Evolutionary conservation across 2,329 filamentous ascomycete genomes (phyloP).

Genomic region (Cladorrhinum sp.): DNA sequence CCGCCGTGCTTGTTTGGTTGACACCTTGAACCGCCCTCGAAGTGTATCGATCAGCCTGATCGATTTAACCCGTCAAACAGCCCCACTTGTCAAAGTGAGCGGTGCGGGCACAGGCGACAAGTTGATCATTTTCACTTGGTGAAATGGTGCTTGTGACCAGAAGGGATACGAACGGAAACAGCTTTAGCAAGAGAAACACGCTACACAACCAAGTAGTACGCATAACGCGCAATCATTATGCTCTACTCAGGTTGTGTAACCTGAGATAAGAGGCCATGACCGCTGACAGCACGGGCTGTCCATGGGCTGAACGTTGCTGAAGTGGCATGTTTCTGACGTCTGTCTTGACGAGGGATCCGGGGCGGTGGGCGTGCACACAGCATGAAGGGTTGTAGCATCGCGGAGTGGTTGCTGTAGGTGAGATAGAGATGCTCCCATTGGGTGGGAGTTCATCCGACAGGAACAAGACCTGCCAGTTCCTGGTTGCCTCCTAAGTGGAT

Average conservation of each 20-base stretch:
- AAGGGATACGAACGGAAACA: neutral
- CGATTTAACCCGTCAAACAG: conserved; percentile 24
- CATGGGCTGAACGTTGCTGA: neutral
- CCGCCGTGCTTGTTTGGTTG: conserved; percentile 12
- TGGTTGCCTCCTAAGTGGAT: conserved; percentile 11
- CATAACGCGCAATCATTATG: neutral
- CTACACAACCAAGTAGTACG: neutral
- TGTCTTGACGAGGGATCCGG: conserved; percentile 5
- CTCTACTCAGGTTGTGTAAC: neutral
- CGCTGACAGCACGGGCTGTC: neutral
- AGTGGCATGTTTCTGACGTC: conserved; percentile 16
- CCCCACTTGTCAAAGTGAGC: neutral
- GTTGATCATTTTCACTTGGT: neutral
- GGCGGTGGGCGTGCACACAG: conserved; percentile 4
- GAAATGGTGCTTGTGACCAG: neutral
- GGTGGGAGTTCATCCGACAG: conserved; percentile 3
- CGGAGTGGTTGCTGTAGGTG: neutral
- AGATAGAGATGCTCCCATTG: conserved; percentile 1
- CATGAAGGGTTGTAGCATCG: neutral
- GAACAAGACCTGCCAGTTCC: conserved; percentile 3
- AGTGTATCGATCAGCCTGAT: conserved; percentile 21
- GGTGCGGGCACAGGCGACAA: neutral
- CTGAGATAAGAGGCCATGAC: conserved; percentile 6
- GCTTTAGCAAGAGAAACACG: neutral
- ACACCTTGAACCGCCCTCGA: neutral